These are phyloP conservation scores for Leucocoprinus birnbaumii DNA, from an alignment of 768 basidiomycete species.

Conservation along the genomic window DNA sequence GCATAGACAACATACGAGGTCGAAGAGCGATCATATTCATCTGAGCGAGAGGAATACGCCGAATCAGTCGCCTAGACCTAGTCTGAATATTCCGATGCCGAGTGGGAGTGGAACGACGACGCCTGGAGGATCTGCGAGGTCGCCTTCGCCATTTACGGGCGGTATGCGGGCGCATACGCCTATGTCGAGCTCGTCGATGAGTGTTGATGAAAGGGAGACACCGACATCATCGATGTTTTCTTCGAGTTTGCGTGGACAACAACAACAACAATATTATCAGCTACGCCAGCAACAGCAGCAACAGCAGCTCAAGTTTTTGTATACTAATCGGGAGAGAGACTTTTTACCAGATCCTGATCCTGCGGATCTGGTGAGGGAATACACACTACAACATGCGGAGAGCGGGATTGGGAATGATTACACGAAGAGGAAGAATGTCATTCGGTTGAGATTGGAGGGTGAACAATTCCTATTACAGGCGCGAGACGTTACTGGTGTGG, in stretches of 20 bases:
- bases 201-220: neutral
- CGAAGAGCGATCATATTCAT: conserved; percentile 35
- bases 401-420: conserved; percentile 96
- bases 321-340: conserved; percentile 13
- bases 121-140: conserved; percentile 14
- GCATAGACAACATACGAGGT: conserved; percentile 31
- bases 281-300: conserved; percentile 7
- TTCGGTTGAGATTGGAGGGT: conserved; percentile 87
- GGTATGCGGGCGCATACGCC: conserved; percentile 6
- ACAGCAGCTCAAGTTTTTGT: neutral
- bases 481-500: conserved; percentile 76
- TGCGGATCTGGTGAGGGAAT: conserved; percentile 60
- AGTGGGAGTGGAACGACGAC: conserved; percentile 22
- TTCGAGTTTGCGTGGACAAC: neutral
- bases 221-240: conserved; percentile 8
- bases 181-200: conserved; percentile 9
- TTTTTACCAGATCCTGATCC: conserved; percentile 38
- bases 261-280: conserved; percentile 9
- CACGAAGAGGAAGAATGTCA: conserved; percentile 89
- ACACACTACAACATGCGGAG: conserved; percentile 88
- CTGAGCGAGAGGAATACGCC: conserved; percentile 14
- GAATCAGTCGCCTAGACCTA: conserved; percentile 24
- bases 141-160: conserved; percentile 8
- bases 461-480: conserved; percentile 97
- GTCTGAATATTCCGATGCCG: conserved; percentile 32